These are phyloP conservation scores for Talaromyces sp. DNA, from an alignment of 2,329 filamentous ascomycete genomes.

Conservation along the genomic window DNA sequence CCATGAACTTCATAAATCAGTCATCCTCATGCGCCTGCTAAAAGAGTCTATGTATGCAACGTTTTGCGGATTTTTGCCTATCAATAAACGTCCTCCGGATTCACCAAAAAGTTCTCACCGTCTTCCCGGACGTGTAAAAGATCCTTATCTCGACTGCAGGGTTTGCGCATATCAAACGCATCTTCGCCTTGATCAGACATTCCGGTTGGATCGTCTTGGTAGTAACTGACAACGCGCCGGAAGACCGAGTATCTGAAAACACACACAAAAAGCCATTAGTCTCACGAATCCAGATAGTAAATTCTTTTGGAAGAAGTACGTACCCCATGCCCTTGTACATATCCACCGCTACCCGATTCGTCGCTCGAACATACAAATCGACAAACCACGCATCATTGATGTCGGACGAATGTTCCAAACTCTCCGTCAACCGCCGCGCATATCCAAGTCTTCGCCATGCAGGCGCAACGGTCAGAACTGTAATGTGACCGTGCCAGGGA, in stretches of 20 bases:
- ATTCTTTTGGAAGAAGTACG: slow-evolving; percentile 22
- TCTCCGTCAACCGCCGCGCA: slow-evolving; percentile 75
- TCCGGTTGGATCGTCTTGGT: slow-evolving; percentile 74
- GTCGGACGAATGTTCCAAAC: slow-evolving; percentile 78
- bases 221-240: slow-evolving; percentile 85
- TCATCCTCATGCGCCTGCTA: background rate
- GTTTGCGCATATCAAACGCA: slow-evolving; percentile 95
- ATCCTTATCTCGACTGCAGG: slow-evolving; percentile 74
- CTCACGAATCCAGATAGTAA: background rate
- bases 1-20: background rate
- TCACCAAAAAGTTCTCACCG: slow-evolving; percentile 74
- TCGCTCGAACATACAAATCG: slow-evolving; percentile 86
- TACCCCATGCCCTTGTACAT: slow-evolving; percentile 88
- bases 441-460: slow-evolving; percentile 81
- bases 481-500: slow-evolving; percentile 99
- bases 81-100: slow-evolving; percentile 72
- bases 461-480: slow-evolving; percentile 87
- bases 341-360: slow-evolving; percentile 80
- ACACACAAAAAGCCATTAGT: background rate
- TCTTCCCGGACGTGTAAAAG: slow-evolving; percentile 73
- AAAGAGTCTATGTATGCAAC: background rate
- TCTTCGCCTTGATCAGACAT: slow-evolving; percentile 65
- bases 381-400: slow-evolving; percentile 89
- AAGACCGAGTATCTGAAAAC: slow-evolving; percentile 68
- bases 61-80: too few species aligned